phyloP scores from a whole-genome alignment of 1,284 basidiomycete genomes.

The Apiotrichum mycotoxinovorans region DNA sequence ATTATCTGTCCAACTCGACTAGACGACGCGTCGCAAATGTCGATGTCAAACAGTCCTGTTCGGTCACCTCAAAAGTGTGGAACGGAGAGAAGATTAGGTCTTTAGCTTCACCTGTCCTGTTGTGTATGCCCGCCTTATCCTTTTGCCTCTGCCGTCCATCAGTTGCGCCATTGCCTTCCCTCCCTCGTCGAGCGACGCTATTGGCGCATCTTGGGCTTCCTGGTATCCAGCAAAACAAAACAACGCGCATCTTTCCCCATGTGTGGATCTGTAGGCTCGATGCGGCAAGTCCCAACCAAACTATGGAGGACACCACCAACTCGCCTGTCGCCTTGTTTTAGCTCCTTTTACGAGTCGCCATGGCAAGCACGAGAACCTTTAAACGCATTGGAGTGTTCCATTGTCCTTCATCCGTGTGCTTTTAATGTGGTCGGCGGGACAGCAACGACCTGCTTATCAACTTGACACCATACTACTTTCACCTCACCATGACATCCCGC shows the following conservation, averaged over 20 bases:
- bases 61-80: neutral
- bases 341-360: neutral
- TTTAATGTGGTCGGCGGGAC: neutral
- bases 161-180: no score
- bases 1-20: neutral
- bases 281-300: constrained; percentile 4
- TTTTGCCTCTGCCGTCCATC: no score
- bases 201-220: no score
- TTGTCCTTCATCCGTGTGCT: neutral
- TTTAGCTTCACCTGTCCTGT: no score
- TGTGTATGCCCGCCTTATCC: no score
- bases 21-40: neutral
- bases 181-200: no score
- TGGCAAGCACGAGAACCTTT: neutral
- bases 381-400: neutral
- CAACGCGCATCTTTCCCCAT: neutral
- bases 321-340: neutral
- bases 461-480: constrained; percentile 3
- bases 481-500: constrained; percentile 6
- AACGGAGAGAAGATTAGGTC: no score
- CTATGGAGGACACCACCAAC: neutral
- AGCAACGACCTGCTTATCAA: neutral
- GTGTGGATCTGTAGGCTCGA: neutral
- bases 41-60: neutral
- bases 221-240: no score